Evolutionary conservation across 495 filamentous ascomycete species (phyloP), one percentile per base, ranked within the genome.

Genomic region (Lasiosphaeria miniovina): DNA sequence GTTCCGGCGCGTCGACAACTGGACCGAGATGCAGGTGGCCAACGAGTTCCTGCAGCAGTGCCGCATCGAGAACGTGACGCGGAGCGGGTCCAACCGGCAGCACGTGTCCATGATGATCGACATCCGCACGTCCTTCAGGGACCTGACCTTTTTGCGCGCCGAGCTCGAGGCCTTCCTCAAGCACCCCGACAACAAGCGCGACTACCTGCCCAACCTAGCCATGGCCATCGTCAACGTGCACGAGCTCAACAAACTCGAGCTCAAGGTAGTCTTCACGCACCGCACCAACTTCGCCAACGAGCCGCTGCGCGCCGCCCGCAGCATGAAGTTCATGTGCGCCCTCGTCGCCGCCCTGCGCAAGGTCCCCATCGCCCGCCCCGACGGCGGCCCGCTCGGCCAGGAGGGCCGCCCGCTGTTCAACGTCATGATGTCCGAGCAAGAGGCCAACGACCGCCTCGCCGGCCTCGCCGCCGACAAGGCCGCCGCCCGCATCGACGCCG

Each of bases 251-350:
- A 88, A 88, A 68, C 74, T 94, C 43, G 81, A 88, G 65, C 75
- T 94, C 24, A 78, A 77, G 36, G 79, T 88, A 35, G 83, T 86
- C 59, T 83, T 93, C 62, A 79, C 64, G 10, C 69, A 74, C 61
- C 64, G 68, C 53, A 65, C 59, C 55, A 94, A 93, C 73, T 93
- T 89, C 88, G 80, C 88, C 11, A 90, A 90, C 65, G 90, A 91
- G 68, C 78, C 81, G 32, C 77, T 93, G 36, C 82, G 89, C 40
- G 79, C 85, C 12, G 76, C 86, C 17, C 83, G 90, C 34, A 82
- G 88, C 54, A 89, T 85, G 61, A 91, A 89, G 70, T 90, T 94
- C 75, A 88, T 92, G 83, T 90, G 87, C 68, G 90, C 90, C 6
- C 71, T 93, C 14, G 82, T 93, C 24, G 73, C 87, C 7, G 85